Conservation (phyloP, 306 rosid species). For the Sphenostylis stenocarpa region DNA sequence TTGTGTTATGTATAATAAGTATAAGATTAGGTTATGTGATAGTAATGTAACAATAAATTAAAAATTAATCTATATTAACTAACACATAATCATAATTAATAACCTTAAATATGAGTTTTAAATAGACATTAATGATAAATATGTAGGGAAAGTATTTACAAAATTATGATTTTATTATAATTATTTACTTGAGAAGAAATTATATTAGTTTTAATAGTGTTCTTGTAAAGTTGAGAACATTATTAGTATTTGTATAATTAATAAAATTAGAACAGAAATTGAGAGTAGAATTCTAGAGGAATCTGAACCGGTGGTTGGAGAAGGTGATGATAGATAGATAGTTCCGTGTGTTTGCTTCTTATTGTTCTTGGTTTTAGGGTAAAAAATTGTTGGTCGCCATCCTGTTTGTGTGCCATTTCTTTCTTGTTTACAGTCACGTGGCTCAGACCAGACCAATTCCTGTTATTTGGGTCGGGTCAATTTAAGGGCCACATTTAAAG, state of each 20-base stretch:
- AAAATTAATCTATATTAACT: too few relatives aligned
- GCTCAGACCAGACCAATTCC: background rate
- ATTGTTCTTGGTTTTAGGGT: conserved; percentile 9
- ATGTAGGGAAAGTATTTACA: too few relatives aligned
- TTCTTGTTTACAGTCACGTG: background rate
- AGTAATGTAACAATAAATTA: too few relatives aligned
- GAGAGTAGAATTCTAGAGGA: conserved; percentile 7
- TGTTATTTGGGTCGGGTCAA: background rate
- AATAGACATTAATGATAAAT: too few relatives aligned
- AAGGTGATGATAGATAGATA: background rate
- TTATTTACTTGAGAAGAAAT: background rate
- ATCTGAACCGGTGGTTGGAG: background rate
- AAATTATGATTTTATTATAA: too few relatives aligned
- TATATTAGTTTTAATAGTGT: too few relatives aligned
- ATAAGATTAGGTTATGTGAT: background rate
- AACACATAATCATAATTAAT: too few relatives aligned
- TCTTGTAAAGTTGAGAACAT: background rate
- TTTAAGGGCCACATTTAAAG: background rate
- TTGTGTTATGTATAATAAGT: background rate
- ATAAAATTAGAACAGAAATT: background rate
- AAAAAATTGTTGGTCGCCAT: background rate
- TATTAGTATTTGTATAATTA: background rate
- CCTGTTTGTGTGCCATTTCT: conserved; percentile 14
- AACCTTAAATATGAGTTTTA: too few relatives aligned
- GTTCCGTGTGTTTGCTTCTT: conserved; percentile 17